A percentile compares a stretch with the other conserved stretches of the same genome.
Evolutionary conservation across 2,329 filamentous ascomycete genomes (phyloP).

Genomic region (Fusarium nodosum): DNA sequence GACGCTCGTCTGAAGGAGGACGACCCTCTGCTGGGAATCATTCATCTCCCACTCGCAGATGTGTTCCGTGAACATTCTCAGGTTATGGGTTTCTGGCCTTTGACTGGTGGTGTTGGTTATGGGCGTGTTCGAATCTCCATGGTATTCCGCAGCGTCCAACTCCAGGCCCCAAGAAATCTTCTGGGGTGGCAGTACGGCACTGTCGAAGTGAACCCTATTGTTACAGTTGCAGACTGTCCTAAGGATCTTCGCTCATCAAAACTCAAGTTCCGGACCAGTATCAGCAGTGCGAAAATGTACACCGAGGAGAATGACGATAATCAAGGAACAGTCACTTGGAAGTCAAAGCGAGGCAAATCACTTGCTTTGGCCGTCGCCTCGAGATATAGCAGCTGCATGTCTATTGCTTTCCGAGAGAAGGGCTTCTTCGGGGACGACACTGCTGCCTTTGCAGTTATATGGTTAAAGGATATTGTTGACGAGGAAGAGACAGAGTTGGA

Average conservation of each 20-base stretch:
- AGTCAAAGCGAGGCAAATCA: conserved; percentile 60
- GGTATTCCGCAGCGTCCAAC: conserved; percentile 78
- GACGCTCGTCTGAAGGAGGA: conserved; percentile 78
- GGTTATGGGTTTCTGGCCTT: conserved; percentile 73
- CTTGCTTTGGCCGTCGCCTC: conserved; percentile 69
- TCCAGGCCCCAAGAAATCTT: conserved; percentile 70
- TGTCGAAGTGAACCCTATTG: conserved; percentile 70
- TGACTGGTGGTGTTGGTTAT: conserved; percentile 80
- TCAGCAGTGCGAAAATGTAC: conserved; percentile 71
- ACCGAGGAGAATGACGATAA: conserved; percentile 56
- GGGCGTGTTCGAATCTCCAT: conserved; percentile 77
- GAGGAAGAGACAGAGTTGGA: conserved; percentile 72
- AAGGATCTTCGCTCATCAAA: conserved; percentile 63
- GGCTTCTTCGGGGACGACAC: conserved; percentile 65
- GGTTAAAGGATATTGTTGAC: conserved; percentile 77
- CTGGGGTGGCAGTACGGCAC: conserved; percentile 81
- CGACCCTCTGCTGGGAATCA: conserved; percentile 76
- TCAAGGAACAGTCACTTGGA: conserved; percentile 61
- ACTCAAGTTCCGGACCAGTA: conserved; percentile 71
- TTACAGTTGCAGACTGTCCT: conserved; percentile 60
- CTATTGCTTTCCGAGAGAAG: conserved; percentile 66
- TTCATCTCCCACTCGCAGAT: conserved; percentile 74
- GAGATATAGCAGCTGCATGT: conserved; percentile 68
- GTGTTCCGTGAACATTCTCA: conserved; percentile 74
- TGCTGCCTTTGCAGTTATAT: conserved; percentile 73